Evolutionary conservation across 768 basidiomycete genomes (phyloP), one percentile per base, ranked within the genome.

Genomic region (Pholiota conissans): DNA sequence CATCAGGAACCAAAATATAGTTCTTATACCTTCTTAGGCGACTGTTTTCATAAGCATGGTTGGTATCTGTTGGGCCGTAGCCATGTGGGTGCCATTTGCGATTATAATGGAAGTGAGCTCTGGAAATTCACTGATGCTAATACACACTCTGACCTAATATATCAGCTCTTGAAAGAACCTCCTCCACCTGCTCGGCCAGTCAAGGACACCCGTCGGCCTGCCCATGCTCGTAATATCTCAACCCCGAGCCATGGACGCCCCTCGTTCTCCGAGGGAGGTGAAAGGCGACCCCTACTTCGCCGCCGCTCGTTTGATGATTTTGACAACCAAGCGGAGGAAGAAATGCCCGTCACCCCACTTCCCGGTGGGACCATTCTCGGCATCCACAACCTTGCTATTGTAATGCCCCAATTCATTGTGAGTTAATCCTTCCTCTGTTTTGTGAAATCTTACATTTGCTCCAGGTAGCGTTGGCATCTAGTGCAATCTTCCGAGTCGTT

Each of bases 11-110:
- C 14, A 10, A 47, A 27, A 47, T 8, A 24, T 52, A 20, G 47
- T 39, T 39, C 35, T 48, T 40, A 20, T 29, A 28, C 26, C 54
- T 53, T 37, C 16, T n/a, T 67, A 90, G 82, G 95, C 95, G 8
- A 91, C 91, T 14, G 71, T 87, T 16, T 86, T 90, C 65, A 91
- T 97, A 55, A 86, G 86, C 51, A 68, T 95, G 51, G 85, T 96
- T 22, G 95, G 95, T 40, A 89, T 97, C 34, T 95, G 90, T 71
- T 98, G 95, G 95, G 92, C 94, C 9, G 92, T 97, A 37, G 93
- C 95, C n/a, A 93, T 91, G 75, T 97, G 95, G 95, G 92, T 93
- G 14, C 95, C 95, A 2, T 97, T 97, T 63, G 91, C 95, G 18
- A 94, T 97, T 66, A 93, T 98, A 73, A 98, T 98, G 95, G 95